Percentiles rank a stretch among this genome's conserved stretches.
Conservation (phyloP, 2,329 filamentous ascomycete species). For the Neofusicoccum sp. region DNA sequence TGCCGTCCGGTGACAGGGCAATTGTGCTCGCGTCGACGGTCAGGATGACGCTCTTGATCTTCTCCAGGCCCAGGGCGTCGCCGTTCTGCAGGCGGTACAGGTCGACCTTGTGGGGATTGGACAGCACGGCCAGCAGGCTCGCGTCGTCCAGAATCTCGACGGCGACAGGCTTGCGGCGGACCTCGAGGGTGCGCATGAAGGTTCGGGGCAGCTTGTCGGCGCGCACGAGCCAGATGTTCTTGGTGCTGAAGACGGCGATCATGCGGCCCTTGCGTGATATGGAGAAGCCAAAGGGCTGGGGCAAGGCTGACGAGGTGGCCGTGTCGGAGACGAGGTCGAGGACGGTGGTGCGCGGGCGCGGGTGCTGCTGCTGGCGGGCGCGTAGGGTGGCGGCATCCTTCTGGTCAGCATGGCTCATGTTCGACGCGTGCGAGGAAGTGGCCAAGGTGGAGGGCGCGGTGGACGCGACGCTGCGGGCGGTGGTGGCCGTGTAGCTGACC, state of each 20-base stretch:
- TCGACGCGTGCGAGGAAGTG: constrained; percentile 13
- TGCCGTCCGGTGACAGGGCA: constrained; percentile 75
- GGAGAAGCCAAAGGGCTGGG: constrained; percentile 38
- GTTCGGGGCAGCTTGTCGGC: constrained; percentile 35
- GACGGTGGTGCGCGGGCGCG: constrained; percentile 33
- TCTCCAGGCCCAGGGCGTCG: constrained; percentile 56
- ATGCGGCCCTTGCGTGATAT: constrained; percentile 37
- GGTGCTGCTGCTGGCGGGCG: constrained; percentile 22
- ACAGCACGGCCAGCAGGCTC: constrained; percentile 72
- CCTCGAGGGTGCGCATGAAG: constrained; percentile 36
- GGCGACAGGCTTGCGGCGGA: constrained; percentile 47
- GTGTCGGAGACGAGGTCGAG: constrained; percentile 39
- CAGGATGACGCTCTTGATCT: constrained; percentile 70
- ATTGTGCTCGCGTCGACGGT: constrained; percentile 77
- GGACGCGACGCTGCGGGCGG: constrained; percentile 15
- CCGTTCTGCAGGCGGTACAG: constrained; percentile 66
- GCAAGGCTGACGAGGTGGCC: constrained; percentile 38
- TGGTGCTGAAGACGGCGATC: constrained; percentile 37
- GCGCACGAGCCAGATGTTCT: constrained; percentile 39
- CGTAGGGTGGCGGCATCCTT: constrained; percentile 1
- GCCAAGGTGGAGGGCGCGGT: constrained; percentile 15
- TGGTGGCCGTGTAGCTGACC: constrained; percentile 17
- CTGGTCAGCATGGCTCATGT: constrained; percentile 11
- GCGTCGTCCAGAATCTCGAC: constrained; percentile 79
- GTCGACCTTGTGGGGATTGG: constrained; percentile 79